These are phyloP conservation scores for Eutrema yunnanense DNA, from an alignment of 345 rosid species.

Conservation along the genomic window DNA sequence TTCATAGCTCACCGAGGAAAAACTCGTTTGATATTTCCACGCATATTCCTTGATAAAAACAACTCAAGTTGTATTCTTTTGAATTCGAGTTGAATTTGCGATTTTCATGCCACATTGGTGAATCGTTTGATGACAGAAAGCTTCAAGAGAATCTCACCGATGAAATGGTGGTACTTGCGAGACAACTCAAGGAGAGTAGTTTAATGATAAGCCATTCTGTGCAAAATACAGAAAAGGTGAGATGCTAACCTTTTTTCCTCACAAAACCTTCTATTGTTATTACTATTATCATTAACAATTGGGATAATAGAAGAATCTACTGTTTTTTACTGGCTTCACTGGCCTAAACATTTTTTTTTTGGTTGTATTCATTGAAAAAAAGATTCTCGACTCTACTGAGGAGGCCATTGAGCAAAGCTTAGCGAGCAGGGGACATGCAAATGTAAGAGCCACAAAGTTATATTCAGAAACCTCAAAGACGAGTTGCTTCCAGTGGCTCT, in stretches of 20 bases:
- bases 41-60: background rate
- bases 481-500: conserved; percentile 76
- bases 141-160: conserved; percentile 84
- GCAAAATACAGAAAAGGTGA: conserved; percentile 74
- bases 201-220: conserved; percentile 73
- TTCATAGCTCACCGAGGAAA: background rate
- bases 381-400: conserved; percentile 89
- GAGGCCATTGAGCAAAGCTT: conserved; percentile 82
- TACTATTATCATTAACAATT: background rate
- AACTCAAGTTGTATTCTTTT: background rate
- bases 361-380: conserved; percentile 11
- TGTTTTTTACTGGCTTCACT: conserved; percentile 2
- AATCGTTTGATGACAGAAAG: conserved; percentile 36
- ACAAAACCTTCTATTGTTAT: background rate
- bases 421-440: conserved; percentile 66
- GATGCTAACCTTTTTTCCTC: background rate
- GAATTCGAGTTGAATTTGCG: background rate
- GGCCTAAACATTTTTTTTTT: background rate
- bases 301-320: no score
- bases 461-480: conserved; percentile 72
- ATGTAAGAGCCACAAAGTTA: conserved; percentile 53
- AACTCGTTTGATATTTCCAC: no score
- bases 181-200: conserved; percentile 83
- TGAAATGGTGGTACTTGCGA: conserved; percentile 93
- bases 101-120: background rate